Percentiles rank a stretch among this genome's conserved stretches.
phyloP scores from a whole-genome alignment of 441 rosid genomes.

The Gossypium trilobum region DNA sequence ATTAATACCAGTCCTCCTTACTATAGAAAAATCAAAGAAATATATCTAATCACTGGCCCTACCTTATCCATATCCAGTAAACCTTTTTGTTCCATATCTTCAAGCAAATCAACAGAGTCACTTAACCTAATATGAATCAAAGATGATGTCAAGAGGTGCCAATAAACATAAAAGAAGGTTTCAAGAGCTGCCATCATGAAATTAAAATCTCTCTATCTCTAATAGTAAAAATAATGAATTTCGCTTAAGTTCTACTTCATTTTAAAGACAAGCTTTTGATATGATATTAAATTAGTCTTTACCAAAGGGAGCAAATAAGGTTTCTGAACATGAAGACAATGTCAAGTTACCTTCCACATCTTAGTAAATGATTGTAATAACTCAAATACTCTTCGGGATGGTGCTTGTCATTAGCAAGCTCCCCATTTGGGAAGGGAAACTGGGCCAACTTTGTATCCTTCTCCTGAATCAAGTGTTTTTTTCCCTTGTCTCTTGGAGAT shows the following conservation, averaged over 20 bases:
- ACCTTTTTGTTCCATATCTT: slow-evolving; percentile 56
- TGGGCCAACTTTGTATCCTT: slow-evolving; percentile 28
- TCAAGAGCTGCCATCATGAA: neutral
- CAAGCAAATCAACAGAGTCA: slow-evolving; percentile 61
- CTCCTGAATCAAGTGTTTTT: slow-evolving; percentile 28
- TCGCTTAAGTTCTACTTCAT: neutral
- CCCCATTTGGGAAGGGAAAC: slow-evolving; percentile 27
- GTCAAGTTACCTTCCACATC: slow-evolving; percentile 56
- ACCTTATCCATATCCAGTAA: slow-evolving; percentile 75
- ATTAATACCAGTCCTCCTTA: neutral
- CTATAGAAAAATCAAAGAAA: neutral
- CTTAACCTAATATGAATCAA: slow-evolving; percentile 39
- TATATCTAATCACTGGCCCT: slow-evolving; percentile 9
- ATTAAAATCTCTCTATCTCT: slow-evolving; percentile 1
- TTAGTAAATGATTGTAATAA: slow-evolving; percentile 48
- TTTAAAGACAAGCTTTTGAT: slow-evolving; percentile 4
- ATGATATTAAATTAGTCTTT: neutral
- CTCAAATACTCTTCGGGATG: slow-evolving; percentile 27
- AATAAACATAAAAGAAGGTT: neutral
- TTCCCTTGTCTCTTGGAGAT: slow-evolving; percentile 27
- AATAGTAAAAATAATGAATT: neutral
- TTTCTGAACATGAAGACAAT: slow-evolving; percentile 17
- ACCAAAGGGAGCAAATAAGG: slow-evolving; percentile 11
- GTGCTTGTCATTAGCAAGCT: slow-evolving; percentile 26
- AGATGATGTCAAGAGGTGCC: slow-evolving; percentile 15